Conservation (phyloP, 164 flowering plant genomes). For the Stephania yunnanensis region DNA sequence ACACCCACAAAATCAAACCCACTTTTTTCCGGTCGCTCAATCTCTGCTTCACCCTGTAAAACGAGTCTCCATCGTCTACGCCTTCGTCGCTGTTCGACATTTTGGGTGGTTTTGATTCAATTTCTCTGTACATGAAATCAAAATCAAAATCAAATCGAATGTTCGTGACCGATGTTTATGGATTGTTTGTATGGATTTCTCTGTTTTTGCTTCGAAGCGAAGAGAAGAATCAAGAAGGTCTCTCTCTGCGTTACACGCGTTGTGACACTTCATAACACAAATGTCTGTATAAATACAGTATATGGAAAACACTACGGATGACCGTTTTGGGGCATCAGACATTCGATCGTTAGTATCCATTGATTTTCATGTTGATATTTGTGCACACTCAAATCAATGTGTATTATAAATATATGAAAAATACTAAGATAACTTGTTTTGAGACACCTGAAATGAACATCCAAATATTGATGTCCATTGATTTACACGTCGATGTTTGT, state of each 20-base stretch:
- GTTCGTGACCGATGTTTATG: background rate
- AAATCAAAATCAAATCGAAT: background rate
- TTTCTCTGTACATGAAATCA: background rate
- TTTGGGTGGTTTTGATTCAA: background rate
- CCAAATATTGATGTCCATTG: too few species aligned
- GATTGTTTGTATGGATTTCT: background rate
- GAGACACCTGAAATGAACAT: too few species aligned
- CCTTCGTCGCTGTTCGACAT: conserved; percentile 3
- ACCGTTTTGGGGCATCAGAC: too few species aligned
- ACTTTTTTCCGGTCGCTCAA: conserved; percentile 8
- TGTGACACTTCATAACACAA: too few species aligned
- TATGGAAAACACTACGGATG: too few species aligned
- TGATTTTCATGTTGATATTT: too few species aligned
- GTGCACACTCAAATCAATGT: too few species aligned
- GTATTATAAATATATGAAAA: too few species aligned
- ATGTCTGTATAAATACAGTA: too few species aligned
- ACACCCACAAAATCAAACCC: background rate
- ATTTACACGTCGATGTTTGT: too few species aligned
- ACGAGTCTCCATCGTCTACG: conserved; percentile 9
- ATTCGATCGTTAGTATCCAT: too few species aligned
- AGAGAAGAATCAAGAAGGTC: background rate
- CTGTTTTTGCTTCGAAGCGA: background rate
- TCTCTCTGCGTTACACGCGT: background rate
- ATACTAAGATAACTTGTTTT: too few species aligned
- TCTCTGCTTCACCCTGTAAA: conserved; percentile 4